Evolutionary conservation across 495 filamentous ascomycete species (phyloP), one percentile per base, ranked within the genome.

Genomic region (Paragyromitra xinjiangensis): DNA sequence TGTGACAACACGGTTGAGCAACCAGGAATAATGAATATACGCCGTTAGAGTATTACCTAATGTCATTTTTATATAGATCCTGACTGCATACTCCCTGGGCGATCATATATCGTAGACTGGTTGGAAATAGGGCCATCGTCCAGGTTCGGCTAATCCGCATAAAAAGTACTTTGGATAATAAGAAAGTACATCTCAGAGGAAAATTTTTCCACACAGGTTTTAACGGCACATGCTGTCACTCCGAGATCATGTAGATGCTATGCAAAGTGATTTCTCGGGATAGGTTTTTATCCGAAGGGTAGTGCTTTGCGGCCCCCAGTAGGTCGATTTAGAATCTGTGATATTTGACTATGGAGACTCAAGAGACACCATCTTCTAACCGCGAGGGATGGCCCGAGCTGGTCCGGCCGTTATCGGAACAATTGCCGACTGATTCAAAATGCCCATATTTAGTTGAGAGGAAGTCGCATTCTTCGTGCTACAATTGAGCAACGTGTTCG

Each of bases 81-180:
- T 19, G n/a, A 22, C 39, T 56, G 22, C 19, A 66, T 42, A 19
- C 12, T 48, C 6, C 7, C 44, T 22, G 22, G 7, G 14, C 11
- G 12, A 58, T 44, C 12, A 9, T 14, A 73, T 34, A 34, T 34
- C 29, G 29, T 62, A 67, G 71, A 42, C 64, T 19, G 40, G 71
- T 75, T 75, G 22, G 44, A 69, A 75, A 75, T n/a, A 62, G 12
- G 53, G 19, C 64, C 45, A 39, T 48, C n/a, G 24, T 19, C 19
- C 8, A 12, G 45, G 64, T 14, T 66, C 64, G 45, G 64, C 29
- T 68, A 68, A 39, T 51, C 61, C 66, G 64, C 64, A 67, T 59
- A 69, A 26, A 59, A 29, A 59, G 51, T 69, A 59, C 62, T 68
- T 24, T 42, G 65, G 48, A 51, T 51, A 34, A 34, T 34, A 34